Conservation (phyloP, 2,329 filamentous ascomycete species). For the Aspergillus felis region DNA sequence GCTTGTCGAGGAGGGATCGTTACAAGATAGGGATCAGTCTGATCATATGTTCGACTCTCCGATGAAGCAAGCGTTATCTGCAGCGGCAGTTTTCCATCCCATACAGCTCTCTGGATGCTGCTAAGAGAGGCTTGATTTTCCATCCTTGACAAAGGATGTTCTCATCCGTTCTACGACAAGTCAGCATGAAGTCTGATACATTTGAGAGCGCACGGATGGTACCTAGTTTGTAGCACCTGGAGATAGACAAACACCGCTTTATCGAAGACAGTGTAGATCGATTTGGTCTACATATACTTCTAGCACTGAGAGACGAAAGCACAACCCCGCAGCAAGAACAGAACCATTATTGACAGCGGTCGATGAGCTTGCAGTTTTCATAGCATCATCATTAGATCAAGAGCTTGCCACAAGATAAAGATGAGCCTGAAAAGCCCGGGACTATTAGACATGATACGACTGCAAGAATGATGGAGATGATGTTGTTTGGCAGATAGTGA, state of each 20-base stretch:
- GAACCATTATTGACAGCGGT: background rate
- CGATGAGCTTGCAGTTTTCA: background rate
- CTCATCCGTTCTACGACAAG: background rate
- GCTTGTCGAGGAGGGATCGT: conserved; percentile 3
- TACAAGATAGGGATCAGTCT: conserved; percentile 59
- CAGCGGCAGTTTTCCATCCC: conserved; percentile 57
- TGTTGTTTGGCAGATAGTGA: background rate
- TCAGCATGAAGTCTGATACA: background rate
- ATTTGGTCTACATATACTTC: background rate
- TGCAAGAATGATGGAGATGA: background rate
- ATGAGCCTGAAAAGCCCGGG: background rate
- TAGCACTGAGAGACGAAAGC: background rate
- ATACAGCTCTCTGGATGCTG: conserved; percentile 47
- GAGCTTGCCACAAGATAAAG: background rate
- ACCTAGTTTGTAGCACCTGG: background rate
- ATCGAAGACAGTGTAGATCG: background rate
- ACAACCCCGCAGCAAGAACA: background rate
- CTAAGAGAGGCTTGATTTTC: conserved; percentile 24
- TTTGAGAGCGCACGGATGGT: background rate
- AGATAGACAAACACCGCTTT: background rate
- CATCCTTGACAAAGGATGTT: conserved; percentile 13
- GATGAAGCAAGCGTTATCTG: conserved; percentile 56
- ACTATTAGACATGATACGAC: background rate
- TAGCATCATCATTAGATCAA: background rate
- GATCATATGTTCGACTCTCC: conserved; percentile 59